Evolutionary conservation across 176 grass and related monocot genomes (phyloP), one percentile per base, ranked within the genome.

Genomic region (Aechmea fasciata): DNA sequence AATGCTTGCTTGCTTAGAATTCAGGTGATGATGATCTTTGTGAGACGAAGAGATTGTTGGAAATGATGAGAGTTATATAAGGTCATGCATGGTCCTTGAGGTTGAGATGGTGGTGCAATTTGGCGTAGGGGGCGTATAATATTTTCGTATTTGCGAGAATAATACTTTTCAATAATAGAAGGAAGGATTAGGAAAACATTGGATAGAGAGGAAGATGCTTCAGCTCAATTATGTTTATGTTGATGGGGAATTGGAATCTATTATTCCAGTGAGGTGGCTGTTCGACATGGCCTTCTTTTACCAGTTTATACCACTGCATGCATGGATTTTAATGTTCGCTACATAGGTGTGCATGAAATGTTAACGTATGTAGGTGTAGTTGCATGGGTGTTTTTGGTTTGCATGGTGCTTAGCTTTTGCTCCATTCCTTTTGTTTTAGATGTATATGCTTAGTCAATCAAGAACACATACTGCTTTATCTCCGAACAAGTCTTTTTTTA

Each of bases 171-270:
- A 72, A 67, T 84, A 78, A 73, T 79, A 67, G 61, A 77, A 64
- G 66, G 73, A 78, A 67, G 65, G 69, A 80, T 78, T 78, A 83
- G 29, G 51, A 51, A 69, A 81, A 61, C 68, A 48, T 69, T 69
- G 47, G 72, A 61, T 63, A 57, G 52, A 77, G 67, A 15, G 76
- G 19, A 13, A 90, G 80, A 90, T 90, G 83, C 87, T 74, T 75
- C 68, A 22, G 71, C 82, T 87, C 83, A 83, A 84, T 91, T 86
- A 91, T 91, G 73, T 71, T 76, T 69, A 71, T 48, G 49, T 64
- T 78, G 83, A 86, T 86, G 51, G 74, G 57, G 83, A 86, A 90
- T 66, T 69, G 50, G 80, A 83, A 83, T 83, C 66, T 82, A 51
- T 75, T 71, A 59, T 33, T 6, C 62, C 63, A 79, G 78, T 78